Base-by-base conservation (phyloP, 2,329 filamentous ascomycete genomes). In the Aureobasidium sp. region DNA sequence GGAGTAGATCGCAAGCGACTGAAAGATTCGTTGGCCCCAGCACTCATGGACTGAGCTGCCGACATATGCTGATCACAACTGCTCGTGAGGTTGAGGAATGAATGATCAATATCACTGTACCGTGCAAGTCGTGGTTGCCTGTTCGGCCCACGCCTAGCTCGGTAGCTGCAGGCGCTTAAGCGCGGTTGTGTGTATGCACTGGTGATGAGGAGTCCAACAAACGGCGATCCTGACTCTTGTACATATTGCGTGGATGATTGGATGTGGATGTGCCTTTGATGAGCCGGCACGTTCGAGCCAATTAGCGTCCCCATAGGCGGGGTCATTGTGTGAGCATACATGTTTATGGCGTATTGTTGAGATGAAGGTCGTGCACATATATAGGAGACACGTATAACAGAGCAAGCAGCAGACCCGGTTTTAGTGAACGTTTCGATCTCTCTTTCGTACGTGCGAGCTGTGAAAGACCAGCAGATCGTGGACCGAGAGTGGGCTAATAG, bases 1-100 rank as follows among this genome's bases (percentile, higher is more conserved):
- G 67, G 68, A 45, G 63, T 71, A n/a, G 69, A 66, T 27, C 44
- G 34, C 13, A 59, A 30, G 25, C 42, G 55, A 25, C 21, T 13
- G 21, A 48, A 49, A 34, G 29, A 44, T 27, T 47, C 30, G 41
- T 36, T 32, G 44, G 25, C 32, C 11, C 34, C 55, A 59, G 34
- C 39, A n/a, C 3, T 32, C 3, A 21, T 57, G 16, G 53, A 32
- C 30, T 21, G 13, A 10, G 2, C 7, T 45, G 16, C 53, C 53
- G 30, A 45, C 34, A 34, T 34, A 41, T 32, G 29, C 30, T 45
- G 53, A 37, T 27, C 16, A 30, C 53, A 16, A 14, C n/a, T 21
- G 21, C 21, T 11, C 8, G 30, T 34, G 37, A 34, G 37, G 34
- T 30, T 30, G 48, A 37, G 34, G 11, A 7, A 37, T 21, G 48